Evolutionary conservation across 345 rosid genomes (phyloP).

Genomic region (Citrus reticulata): DNA sequence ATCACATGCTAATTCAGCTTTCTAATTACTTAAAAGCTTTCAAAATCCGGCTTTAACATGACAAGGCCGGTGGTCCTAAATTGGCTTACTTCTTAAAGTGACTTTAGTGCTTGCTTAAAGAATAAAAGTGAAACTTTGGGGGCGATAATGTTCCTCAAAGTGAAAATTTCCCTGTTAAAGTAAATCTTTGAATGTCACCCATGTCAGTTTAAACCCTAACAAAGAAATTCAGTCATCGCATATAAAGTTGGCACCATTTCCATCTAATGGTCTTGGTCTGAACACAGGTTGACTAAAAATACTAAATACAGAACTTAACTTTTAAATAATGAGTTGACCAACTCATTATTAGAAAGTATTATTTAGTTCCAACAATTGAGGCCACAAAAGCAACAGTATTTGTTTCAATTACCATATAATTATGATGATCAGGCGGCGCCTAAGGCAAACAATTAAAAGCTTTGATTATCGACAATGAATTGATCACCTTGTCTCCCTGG

Average conservation of each 20-base stretch:
- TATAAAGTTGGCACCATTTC: not conserved
- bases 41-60: not conserved
- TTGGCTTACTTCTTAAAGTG: not conserved
- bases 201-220: not conserved
- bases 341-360: not conserved
- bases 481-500: slow-evolving; percentile 3
- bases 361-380: not conserved
- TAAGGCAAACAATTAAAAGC: not conserved
- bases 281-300: not conserved
- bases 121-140: not conserved
- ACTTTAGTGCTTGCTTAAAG: not conserved
- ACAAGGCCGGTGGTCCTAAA: not conserved
- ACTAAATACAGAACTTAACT: not conserved
- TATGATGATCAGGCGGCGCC: not conserved
- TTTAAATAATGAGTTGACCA: too few species aligned
- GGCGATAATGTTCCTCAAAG: slow-evolving; percentile 20
- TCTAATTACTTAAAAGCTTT: not conserved
- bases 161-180: not conserved
- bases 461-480: not conserved
- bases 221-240: not conserved
- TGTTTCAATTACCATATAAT: not conserved
- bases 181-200: slow-evolving; percentile 11
- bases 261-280: slow-evolving; percentile 8
- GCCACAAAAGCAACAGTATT: not conserved
- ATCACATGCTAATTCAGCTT: not conserved